These are phyloP conservation scores for Quercus tomentella DNA, from an alignment of 331 rosid genomes.

Conservation along the genomic window DNA sequence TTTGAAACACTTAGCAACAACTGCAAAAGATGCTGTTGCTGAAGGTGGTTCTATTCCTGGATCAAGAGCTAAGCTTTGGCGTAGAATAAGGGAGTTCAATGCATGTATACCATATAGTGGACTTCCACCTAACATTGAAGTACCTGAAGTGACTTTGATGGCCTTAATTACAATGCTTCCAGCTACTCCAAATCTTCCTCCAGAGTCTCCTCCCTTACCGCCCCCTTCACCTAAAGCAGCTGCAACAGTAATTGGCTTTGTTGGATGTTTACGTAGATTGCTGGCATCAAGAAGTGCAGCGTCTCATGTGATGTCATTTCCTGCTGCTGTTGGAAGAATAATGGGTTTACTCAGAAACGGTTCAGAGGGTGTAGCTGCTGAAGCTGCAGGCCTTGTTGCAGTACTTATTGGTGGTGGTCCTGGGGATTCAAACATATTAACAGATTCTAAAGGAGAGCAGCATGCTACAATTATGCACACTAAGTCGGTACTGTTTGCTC, in stretches of 20 bases:
- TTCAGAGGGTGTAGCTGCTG: conserved; percentile 96
- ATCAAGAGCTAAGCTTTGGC: conserved; percentile 98
- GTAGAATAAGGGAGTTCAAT: conserved; percentile 99
- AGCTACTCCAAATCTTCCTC: conserved; percentile 96
- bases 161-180: conserved; percentile 99
- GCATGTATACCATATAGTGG: conserved; percentile 85
- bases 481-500: conserved; percentile 92
- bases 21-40: conserved; percentile 98
- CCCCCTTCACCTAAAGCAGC: conserved; percentile 99
- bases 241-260: conserved; percentile 95
- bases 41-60: conserved; percentile 99
- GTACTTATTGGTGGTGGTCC: conserved; percentile 98
- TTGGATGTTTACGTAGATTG: conserved; percentile 88
- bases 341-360: conserved; percentile 99
- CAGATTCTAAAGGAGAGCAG: conserved; percentile 95
- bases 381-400: conserved; percentile 93
- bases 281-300: conserved; percentile 92
- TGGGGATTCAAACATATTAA: conserved; percentile 56
- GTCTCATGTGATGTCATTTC: conserved; percentile 96
- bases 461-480: conserved; percentile 97
- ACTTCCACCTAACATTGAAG: conserved; percentile 80
- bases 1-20: conserved; percentile 88
- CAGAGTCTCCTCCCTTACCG: conserved; percentile 95
- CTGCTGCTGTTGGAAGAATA: conserved; percentile 99
- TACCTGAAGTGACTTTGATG: conserved; percentile 98